Evolutionary conservation across 1,284 basidiomycete genomes (phyloP).

Genomic region (Pseudozyma tsukubaensis): DNA sequence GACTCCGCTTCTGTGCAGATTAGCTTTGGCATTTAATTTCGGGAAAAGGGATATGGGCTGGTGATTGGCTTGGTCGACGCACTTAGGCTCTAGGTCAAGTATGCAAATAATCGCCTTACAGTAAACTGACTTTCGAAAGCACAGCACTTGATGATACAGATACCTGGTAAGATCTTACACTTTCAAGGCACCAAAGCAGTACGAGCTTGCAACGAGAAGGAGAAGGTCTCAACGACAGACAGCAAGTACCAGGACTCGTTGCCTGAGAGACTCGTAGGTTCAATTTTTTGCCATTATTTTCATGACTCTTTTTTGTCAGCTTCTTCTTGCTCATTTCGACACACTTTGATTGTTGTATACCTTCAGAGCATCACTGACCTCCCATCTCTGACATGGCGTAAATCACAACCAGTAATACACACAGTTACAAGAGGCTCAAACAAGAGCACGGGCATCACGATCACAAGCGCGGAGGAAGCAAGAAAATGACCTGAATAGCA

Average conservation of each 20-base stretch:
- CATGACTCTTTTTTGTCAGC: too few relatives aligned
- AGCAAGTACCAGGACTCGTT: conserved; percentile 3
- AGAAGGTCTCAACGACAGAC: conserved; percentile 4
- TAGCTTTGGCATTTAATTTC: too few relatives aligned
- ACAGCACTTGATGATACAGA: background rate
- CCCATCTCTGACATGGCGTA: background rate
- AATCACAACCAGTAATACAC: too few relatives aligned
- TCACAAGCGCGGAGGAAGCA: background rate
- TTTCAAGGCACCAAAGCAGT: background rate
- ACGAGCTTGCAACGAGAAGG: background rate
- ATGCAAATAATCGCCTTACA: conserved; percentile 4
- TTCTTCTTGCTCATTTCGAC: background rate
- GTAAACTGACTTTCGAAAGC: conserved; percentile 4
- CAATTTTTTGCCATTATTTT: conserved; percentile 8
- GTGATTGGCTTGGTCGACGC: conserved; percentile 27
- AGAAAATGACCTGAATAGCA: background rate
- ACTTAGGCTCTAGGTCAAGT: conserved; percentile 41
- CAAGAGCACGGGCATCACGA: too few relatives aligned
- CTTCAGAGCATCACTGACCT: background rate
- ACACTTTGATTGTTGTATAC: background rate
- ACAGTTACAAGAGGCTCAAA: too few relatives aligned
- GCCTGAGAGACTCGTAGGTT: conserved; percentile 8
- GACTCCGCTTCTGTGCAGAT: too few relatives aligned
- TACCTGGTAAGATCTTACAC: conserved; percentile 20
- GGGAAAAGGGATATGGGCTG: background rate